Percentiles rank a stretch among this genome's conserved stretches.
phyloP scores from a whole-genome alignment of 2,329 filamentous ascomycete species.

The Exophiala calicioides region DNA sequence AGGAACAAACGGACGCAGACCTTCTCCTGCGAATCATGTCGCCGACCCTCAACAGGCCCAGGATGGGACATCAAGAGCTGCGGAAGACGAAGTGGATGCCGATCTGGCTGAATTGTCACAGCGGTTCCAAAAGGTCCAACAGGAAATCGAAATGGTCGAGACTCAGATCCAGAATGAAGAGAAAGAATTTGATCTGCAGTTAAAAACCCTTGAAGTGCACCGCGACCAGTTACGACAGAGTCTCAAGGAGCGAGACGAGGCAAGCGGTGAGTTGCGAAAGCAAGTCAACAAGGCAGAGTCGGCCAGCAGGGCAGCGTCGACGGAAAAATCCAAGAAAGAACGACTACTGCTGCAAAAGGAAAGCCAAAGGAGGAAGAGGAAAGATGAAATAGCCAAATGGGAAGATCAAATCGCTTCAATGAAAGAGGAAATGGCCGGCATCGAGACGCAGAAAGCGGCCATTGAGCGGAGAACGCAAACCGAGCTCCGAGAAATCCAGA shows the following conservation, averaged over 20 bases:
- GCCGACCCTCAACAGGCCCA: constrained; percentile 41
- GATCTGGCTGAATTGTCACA: constrained; percentile 77
- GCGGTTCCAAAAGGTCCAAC: constrained; percentile 74
- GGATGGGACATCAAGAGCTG: constrained; percentile 21
- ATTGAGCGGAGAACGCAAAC: constrained; percentile 43
- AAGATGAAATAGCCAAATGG: constrained; percentile 62
- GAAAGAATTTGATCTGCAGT: constrained; percentile 65
- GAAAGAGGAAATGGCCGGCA: constrained; percentile 49
- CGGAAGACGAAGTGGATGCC: constrained; percentile 60
- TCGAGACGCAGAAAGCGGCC: constrained; percentile 45
- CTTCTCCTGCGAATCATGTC: constrained; percentile 64
- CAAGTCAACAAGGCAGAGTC: constrained; percentile 79
- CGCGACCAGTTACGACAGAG: constrained; percentile 75
- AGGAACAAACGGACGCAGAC: constrained; percentile 70
- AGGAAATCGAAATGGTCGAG: constrained; percentile 79
- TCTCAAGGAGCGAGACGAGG: constrained; percentile 87
- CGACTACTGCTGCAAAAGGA: constrained; percentile 61
- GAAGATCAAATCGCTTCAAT: constrained; percentile 56
- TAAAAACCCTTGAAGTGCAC: constrained; percentile 71
- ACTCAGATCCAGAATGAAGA: constrained; percentile 68
- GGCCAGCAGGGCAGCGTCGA: constrained; percentile 77
- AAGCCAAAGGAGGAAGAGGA: constrained; percentile 60
- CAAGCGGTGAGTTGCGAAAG: constrained; percentile 78
- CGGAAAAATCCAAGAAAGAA: constrained; percentile 76
- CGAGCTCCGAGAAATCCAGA: constrained; percentile 43